A percentile compares a stretch with the other conserved stretches of the same genome.
These are phyloP conservation scores for Laguncularia racemosa DNA, from an alignment of 345 rosid species.

Conservation along the genomic window DNA sequence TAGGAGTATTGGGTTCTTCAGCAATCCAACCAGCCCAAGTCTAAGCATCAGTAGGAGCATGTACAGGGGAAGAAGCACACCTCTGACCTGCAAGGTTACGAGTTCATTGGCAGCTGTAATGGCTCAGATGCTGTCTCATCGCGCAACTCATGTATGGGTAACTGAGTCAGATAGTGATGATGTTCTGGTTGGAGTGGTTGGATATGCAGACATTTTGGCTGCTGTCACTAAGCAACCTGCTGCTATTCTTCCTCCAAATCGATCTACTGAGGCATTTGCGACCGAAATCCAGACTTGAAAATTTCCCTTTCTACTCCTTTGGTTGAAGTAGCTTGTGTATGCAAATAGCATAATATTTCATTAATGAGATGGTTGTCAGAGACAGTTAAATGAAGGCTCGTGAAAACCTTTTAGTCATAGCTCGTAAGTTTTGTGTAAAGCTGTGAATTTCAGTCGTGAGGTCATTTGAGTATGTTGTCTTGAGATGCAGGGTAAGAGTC, in stretches of 20 bases:
- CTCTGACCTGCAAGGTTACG: constrained; percentile 75
- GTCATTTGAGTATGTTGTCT: too few species aligned
- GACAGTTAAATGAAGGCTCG: too few species aligned
- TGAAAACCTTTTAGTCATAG: too few species aligned
- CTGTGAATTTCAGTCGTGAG: too few species aligned
- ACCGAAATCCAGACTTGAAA: constrained; percentile 45
- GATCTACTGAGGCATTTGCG: constrained; percentile 29
- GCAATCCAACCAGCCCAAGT: constrained; percentile 47
- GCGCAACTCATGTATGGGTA: constrained; percentile 97
- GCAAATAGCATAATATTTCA: too few species aligned
- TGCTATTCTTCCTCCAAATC: constrained; percentile 23
- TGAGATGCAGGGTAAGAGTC: too few species aligned
- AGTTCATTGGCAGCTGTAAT: constrained; percentile 92
- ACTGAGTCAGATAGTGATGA: constrained; percentile 75
- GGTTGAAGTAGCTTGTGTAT: background rate
- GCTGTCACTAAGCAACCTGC: constrained; percentile 75
- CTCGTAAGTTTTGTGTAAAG: too few species aligned
- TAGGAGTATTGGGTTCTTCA: constrained; percentile 73
- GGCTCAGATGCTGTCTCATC: constrained; percentile 98
- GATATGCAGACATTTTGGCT: constrained; percentile 72
- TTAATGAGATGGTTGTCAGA: too few species aligned
- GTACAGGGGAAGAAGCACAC: constrained; percentile 93
- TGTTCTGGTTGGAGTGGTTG: constrained; percentile 73
- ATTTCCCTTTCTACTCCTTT: background rate
- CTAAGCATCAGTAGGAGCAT: constrained; percentile 61